Evolutionary conservation across 1,139 yeast genomes (phyloP).

Genomic region (Protomyces macrosporus): DNA sequence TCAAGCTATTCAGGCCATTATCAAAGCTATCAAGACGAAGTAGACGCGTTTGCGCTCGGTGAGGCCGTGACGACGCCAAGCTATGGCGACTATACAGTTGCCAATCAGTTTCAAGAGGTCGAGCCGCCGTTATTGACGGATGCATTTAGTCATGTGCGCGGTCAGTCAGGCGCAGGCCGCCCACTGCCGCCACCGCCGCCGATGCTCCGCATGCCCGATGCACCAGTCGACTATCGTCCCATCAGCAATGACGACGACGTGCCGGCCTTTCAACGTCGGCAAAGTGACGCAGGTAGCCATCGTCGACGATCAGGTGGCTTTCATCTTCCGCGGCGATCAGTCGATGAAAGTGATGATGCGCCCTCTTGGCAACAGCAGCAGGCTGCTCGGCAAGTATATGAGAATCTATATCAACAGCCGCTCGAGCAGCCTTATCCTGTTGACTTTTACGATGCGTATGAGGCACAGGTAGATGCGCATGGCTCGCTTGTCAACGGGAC

Average conservation of each 20-base stretch:
- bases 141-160: too few species aligned
- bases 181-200: not conserved
- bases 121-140: too few species aligned
- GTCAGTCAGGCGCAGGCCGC: not conserved
- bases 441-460: not conserved
- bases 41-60: not conserved
- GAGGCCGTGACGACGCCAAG: too few species aligned
- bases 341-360: too few species aligned
- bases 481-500: not conserved
- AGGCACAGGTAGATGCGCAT: not conserved
- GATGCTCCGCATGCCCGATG: not conserved
- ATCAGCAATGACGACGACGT: not conserved
- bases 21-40: not conserved
- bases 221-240: not conserved
- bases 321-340: not conserved
- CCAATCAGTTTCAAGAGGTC: too few species aligned
- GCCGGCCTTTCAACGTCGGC: not conserved
- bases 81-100: too few species aligned
- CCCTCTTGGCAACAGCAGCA: not conserved
- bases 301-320: not conserved
- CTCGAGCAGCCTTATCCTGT: not conserved
- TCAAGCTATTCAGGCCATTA: not conserved
- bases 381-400: not conserved
- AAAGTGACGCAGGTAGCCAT: not conserved
- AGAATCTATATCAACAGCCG: not conserved